phyloP scores from a whole-genome alignment of 1,284 basidiomycete species.

The Moniliella sp. region DNA sequence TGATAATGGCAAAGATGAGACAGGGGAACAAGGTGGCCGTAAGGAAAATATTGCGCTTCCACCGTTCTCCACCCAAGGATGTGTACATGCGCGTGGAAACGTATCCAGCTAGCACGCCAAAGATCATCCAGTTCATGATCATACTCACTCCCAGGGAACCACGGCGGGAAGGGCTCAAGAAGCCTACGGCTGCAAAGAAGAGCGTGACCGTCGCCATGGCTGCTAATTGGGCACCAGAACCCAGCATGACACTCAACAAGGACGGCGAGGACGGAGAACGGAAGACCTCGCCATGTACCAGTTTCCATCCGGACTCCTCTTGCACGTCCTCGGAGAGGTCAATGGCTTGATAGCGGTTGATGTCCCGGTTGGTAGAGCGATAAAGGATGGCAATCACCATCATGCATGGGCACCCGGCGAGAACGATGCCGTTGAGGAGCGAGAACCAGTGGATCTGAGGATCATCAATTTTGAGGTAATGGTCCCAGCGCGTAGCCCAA shows the following conservation, averaged over 20 bases:
- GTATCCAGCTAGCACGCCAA: constrained; percentile 75
- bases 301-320: constrained; percentile 95
- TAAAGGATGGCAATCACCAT: constrained; percentile 67
- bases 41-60: constrained; percentile 60
- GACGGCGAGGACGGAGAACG: constrained; percentile 53
- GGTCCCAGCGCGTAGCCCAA: constrained; percentile 83
- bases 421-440: constrained; percentile 63
- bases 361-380: constrained; percentile 70
- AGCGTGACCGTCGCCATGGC: constrained; percentile 76
- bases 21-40: constrained; percentile 74
- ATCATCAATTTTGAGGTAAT: constrained; percentile 49
- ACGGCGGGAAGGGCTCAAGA: constrained; percentile 81
- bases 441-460: constrained; percentile 53
- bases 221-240: constrained; percentile 70
- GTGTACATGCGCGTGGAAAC: constrained; percentile 62
- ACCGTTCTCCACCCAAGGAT: constrained; percentile 48
- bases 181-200: constrained; percentile 91
- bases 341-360: constrained; percentile 82
- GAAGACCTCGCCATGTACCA: constrained; percentile 88
- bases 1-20: constrained; percentile 37
- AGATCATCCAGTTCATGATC: constrained; percentile 85
- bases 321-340: constrained; percentile 85
- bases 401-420: constrained; percentile 53
- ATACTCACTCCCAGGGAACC: constrained; percentile 85
- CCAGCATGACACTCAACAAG: constrained; percentile 61